Percentiles rank a stretch among this genome's conserved stretches.
phyloP scores from a whole-genome alignment of 2,329 filamentous ascomycete species.

The Alternaria sp. region DNA sequence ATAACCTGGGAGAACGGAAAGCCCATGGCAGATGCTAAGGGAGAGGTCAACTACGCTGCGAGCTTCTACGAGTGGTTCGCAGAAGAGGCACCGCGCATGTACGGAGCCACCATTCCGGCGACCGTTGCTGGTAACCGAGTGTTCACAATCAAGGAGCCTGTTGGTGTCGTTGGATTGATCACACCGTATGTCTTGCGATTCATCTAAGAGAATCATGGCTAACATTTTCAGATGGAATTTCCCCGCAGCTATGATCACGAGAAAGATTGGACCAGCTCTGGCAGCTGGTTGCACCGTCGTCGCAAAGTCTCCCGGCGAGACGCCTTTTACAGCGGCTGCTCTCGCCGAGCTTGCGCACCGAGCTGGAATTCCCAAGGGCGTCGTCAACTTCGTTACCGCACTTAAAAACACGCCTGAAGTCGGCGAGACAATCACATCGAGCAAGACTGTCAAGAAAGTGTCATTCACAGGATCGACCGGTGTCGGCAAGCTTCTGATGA shows the following conservation, averaged over 20 bases:
- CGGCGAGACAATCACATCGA: constrained; percentile 77
- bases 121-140: constrained; percentile 75
- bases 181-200: constrained; percentile 64
- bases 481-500: constrained; percentile 81
- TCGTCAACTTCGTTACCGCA: constrained; percentile 87
- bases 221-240: constrained; percentile 74
- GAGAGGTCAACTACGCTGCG: constrained; percentile 49
- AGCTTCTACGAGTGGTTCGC: constrained; percentile 52
- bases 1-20: constrained; percentile 94
- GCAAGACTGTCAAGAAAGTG: constrained; percentile 80
- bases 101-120: constrained; percentile 75
- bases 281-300: constrained; percentile 97
- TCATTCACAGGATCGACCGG: constrained; percentile 85
- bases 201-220: background rate
- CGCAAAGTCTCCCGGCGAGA: constrained; percentile 88
- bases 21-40: constrained; percentile 64
- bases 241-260: constrained; percentile 58
- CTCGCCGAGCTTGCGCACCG: constrained; percentile 84
- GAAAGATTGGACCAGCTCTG: constrained; percentile 68
- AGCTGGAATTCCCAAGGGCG: constrained; percentile 87
- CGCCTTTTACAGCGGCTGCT: constrained; percentile 87
- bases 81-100: constrained; percentile 48
- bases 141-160: constrained; percentile 79
- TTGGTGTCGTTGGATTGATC: constrained; percentile 82
- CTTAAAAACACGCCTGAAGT: constrained; percentile 80